phyloP scores from a whole-genome alignment of 2,329 filamentous ascomycete genomes.

The Blumeria hordei region DNA sequence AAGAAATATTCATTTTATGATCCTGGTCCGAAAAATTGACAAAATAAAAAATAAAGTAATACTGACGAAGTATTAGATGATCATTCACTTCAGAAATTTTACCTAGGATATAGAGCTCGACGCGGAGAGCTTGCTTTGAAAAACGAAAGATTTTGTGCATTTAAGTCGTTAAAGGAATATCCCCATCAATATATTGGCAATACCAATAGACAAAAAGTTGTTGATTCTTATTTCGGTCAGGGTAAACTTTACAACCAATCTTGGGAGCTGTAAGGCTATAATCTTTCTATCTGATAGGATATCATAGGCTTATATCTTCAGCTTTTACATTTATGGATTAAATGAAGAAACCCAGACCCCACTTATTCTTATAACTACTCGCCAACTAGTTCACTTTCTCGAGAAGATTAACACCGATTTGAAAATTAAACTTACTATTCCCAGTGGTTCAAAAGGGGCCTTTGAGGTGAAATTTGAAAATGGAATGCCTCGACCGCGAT shows the following conservation, averaged over 20 bases:
- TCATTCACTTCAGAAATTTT: neutral
- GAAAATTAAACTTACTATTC: slow-evolving; percentile 30
- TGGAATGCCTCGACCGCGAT: slow-evolving; percentile 39
- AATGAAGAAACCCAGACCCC: slow-evolving; percentile 23
- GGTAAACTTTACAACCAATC: slow-evolving; percentile 30
- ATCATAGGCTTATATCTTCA: slow-evolving; percentile 14
- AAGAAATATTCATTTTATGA: no score
- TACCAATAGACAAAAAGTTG: slow-evolving; percentile 20
- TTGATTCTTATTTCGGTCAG: slow-evolving; percentile 25
- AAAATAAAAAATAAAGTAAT: no score
- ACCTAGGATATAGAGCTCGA: neutral
- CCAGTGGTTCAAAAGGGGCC: slow-evolving; percentile 23
- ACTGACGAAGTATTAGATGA: no score
- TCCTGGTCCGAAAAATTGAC: no score
- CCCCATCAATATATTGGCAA: slow-evolving; percentile 33
- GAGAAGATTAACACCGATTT: slow-evolving; percentile 37
- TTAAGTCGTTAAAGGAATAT: slow-evolving; percentile 30
- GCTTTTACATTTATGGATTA: slow-evolving; percentile 33
- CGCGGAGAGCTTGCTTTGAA: slow-evolving; percentile 9
- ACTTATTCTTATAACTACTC: slow-evolving; percentile 40
- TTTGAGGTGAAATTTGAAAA: slow-evolving; percentile 39
- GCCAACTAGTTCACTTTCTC: slow-evolving; percentile 41
- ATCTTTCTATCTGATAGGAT: neutral
- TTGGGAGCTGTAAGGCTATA: slow-evolving; percentile 53
- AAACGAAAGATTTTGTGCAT: slow-evolving; percentile 22